A percentile compares a stretch with the other conserved stretches of the same genome.
Evolutionary conservation across 2,329 filamentous ascomycete genomes (phyloP).

Genomic region (Colletotrichum sp.): DNA sequence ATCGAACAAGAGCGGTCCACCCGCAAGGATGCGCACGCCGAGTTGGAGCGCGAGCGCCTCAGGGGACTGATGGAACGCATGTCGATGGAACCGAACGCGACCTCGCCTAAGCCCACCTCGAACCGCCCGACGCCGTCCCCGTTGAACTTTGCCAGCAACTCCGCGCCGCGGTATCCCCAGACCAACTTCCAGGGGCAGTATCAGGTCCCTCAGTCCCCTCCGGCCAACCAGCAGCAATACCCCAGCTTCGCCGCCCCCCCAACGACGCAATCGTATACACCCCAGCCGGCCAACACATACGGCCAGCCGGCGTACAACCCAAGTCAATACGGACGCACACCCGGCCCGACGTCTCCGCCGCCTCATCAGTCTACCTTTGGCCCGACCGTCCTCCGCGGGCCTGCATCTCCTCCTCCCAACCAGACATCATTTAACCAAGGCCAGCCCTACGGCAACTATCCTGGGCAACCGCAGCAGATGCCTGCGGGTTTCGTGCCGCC

Average conservation of each 20-base stretch:
- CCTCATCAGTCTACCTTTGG: conserved; percentile 63
- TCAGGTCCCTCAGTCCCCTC: conserved; percentile 62
- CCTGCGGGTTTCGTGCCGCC: conserved; percentile 67
- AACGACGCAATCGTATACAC: conserved; percentile 34
- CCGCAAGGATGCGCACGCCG: conserved; percentile 67
- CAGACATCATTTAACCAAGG: conserved; percentile 51
- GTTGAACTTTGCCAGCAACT: conserved; percentile 34
- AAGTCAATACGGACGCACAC: conserved; percentile 62
- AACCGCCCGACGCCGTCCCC: conserved; percentile 39
- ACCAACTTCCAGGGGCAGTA: conserved; percentile 63
- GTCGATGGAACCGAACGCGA: conserved; percentile 74
- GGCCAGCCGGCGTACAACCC: conserved; percentile 62
- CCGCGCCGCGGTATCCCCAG: conserved; percentile 56
- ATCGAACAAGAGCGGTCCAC: conserved; percentile 82
- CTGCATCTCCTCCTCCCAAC: conserved; percentile 63
- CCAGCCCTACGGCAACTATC: conserved; percentile 39
- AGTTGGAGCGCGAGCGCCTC: conserved; percentile 84
- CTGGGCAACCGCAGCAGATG: conserved; percentile 41
- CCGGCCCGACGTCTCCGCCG: conserved; percentile 65
- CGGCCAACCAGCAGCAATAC: conserved; percentile 51
- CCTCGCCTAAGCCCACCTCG: conserved; percentile 39
- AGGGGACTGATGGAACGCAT: conserved; percentile 94
- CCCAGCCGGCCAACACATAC: conserved; percentile 48
- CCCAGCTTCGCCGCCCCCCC: conserved; percentile 49
- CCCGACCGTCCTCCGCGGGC: conserved; percentile 40